phyloP scores from a whole-genome alignment of 805 yeast genomes.

The Jamesozyma spencerorum region DNA sequence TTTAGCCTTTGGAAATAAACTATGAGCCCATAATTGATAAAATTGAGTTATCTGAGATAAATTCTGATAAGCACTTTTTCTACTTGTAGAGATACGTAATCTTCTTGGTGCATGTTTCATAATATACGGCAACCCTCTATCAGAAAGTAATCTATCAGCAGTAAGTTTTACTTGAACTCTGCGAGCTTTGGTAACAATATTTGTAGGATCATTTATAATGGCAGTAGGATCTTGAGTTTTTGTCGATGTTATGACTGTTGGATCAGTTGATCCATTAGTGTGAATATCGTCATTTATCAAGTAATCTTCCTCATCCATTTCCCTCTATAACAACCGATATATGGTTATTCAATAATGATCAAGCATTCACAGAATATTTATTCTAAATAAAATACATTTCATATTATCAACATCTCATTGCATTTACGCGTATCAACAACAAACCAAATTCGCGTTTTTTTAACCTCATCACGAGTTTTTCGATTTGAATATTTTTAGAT shows the following conservation, averaged over 20 bases:
- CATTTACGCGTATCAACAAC: too few relatives aligned
- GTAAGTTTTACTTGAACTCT: slow-evolving; percentile 39
- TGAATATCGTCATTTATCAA: slow-evolving; percentile 2
- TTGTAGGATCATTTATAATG: slow-evolving; percentile 15
- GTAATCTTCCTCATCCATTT: slow-evolving; percentile 6
- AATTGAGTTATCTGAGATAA: slow-evolving; percentile 36
- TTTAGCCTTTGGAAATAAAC: slow-evolving; percentile 68
- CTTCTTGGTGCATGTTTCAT: slow-evolving; percentile 29
- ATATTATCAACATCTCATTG: too few relatives aligned
- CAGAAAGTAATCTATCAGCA: slow-evolving; percentile 40
- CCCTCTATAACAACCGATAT: not conserved
- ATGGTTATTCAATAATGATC: not conserved
- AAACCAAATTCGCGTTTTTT: too few relatives aligned
- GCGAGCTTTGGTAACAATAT: slow-evolving; percentile 15
- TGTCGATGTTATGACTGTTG: too few relatives aligned
- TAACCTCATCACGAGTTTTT: too few relatives aligned
- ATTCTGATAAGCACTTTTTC: slow-evolving; percentile 20
- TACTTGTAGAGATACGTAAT: slow-evolving; percentile 28
- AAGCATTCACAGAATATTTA: too few relatives aligned
- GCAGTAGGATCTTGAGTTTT: not conserved
- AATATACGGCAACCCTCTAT: slow-evolving; percentile 51
- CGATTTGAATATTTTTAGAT: too few relatives aligned
- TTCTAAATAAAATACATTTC: too few relatives aligned
- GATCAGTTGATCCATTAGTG: not conserved
- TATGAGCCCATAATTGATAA: slow-evolving; percentile 71